Percentiles rank a stretch among this genome's conserved stretches.
Evolutionary conservation across 768 basidiomycete species (phyloP).

Genomic region (Leccinum pellstonianum): DNA sequence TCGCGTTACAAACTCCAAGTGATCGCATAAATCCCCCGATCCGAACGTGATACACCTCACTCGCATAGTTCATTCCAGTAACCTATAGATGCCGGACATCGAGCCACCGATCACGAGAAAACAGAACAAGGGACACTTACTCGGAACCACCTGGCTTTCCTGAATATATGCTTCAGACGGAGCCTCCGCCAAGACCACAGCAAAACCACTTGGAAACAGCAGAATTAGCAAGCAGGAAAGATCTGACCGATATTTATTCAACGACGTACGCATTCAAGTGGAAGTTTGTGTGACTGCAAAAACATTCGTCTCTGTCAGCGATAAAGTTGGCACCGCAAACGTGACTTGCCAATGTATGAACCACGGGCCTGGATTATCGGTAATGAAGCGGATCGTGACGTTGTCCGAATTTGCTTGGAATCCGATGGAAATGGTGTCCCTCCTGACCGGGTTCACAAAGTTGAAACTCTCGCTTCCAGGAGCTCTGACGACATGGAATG

Average conservation of each 20-base stretch:
- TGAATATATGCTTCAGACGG: conserved; percentile 9
- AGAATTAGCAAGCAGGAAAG: neutral
- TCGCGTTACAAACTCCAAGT: neutral
- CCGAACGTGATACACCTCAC: conserved; percentile 2
- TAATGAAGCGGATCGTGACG: conserved; percentile 60
- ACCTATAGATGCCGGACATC: conserved; percentile 1
- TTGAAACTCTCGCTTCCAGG: conserved; percentile 40
- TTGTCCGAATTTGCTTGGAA: conserved; percentile 33
- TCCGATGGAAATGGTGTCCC: conserved; percentile 47
- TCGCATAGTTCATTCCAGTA: conserved; percentile 17
- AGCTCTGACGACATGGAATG: conserved; percentile 42
- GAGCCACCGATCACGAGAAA: neutral
- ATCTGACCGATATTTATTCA: neutral
- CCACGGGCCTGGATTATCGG: conserved; percentile 52
- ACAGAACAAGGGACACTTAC: conserved; percentile 2
- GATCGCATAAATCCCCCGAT: neutral
- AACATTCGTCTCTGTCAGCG: neutral
- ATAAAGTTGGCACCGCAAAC: neutral
- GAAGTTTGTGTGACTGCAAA: conserved; percentile 22
- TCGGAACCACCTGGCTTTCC: conserved; percentile 18
- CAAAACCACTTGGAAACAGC: conserved; percentile 18
- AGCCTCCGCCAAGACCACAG: conserved; percentile 22
- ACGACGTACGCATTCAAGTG: conserved; percentile 21
- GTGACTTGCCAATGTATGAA: conserved; percentile 22
- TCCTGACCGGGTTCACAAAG: conserved; percentile 48